phyloP scores from a whole-genome alignment of 352 stramenopile species.

The Pythium periplocum region DNA sequence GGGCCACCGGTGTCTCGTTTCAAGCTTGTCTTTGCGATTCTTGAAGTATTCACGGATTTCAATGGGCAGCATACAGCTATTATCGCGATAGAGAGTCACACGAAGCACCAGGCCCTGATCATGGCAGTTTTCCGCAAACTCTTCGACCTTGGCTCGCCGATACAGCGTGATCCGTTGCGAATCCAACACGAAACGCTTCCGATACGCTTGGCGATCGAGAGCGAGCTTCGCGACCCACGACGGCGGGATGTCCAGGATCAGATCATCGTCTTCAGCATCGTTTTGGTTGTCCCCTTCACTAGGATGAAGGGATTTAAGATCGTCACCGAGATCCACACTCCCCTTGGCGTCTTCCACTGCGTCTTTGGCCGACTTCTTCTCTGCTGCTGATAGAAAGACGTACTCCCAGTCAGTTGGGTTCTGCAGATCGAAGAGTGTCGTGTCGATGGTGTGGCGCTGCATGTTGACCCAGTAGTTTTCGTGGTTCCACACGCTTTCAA shows the following conservation, averaged over 20 bases:
- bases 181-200: constrained; percentile 82
- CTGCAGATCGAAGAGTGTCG: constrained; percentile 76
- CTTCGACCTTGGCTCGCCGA: constrained; percentile 86
- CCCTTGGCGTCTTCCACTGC: constrained; percentile 41
- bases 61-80: constrained; percentile 65
- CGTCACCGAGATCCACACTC: constrained; percentile 43
- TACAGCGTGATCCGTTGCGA: constrained; percentile 88
- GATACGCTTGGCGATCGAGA: constrained; percentile 70
- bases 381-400: constrained; percentile 80
- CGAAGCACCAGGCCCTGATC: constrained; percentile 83
- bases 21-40: constrained; percentile 89
- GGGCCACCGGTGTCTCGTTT: constrained; percentile 65
- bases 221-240: constrained; percentile 81
- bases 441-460: constrained; percentile 58
- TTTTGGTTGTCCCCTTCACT: constrained; percentile 55
- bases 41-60: constrained; percentile 91
- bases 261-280: constrained; percentile 47
- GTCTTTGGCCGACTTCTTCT: constrained; percentile 53
- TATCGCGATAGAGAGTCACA: constrained; percentile 83
- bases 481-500: constrained; percentile 92
- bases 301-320: constrained; percentile 45
- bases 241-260: constrained; percentile 78
- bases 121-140: constrained; percentile 89
- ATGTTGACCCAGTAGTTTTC: constrained; percentile 97
- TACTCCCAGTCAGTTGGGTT: constrained; percentile 90